phyloP scores from a whole-genome alignment of 768 basidiomycete species.

The Mycena albidolilacea region DNA sequence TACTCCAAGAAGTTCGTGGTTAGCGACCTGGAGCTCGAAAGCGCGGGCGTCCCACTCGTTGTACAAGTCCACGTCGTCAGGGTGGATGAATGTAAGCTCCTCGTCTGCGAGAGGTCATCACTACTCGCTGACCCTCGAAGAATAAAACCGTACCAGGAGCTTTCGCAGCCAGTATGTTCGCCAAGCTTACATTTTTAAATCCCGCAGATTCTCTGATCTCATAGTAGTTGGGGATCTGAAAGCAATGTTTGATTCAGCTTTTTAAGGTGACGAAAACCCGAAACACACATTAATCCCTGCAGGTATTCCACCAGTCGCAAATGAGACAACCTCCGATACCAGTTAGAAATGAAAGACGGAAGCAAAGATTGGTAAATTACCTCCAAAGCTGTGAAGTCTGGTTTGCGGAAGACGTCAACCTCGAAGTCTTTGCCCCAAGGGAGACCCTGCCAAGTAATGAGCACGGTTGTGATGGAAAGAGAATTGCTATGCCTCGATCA shows the following conservation, averaged over 20 bases:
- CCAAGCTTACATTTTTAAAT: conserved; percentile 92
- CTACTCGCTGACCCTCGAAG: not conserved
- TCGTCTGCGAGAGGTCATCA: conserved; percentile 65
- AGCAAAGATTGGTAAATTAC: not conserved
- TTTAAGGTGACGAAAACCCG: conserved; percentile 1
- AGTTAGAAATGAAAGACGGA: not conserved
- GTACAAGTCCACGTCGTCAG: conserved; percentile 81
- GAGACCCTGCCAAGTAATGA: conserved; percentile 51
- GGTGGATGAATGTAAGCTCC: conserved; percentile 85
- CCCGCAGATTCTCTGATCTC: conserved; percentile 85
- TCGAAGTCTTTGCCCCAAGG: conserved; percentile 85
- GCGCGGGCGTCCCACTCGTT: conserved; percentile 83
- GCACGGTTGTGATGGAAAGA: conserved; percentile 41
- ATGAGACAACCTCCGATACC: not conserved
- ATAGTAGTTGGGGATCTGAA: conserved; percentile 87
- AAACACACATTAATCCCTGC: conserved; percentile 78
- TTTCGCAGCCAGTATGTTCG: conserved; percentile 92
- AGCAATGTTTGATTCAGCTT: not conserved
- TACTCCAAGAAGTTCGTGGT: conserved; percentile 85
- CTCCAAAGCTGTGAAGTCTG: conserved; percentile 90
- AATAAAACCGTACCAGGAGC: conserved; percentile 72
- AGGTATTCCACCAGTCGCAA: conserved; percentile 73
- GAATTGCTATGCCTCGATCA: conserved; percentile 69
- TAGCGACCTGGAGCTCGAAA: conserved; percentile 92
- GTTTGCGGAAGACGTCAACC: conserved; percentile 85